A percentile compares a stretch with the other conserved stretches of the same genome.
These are phyloP conservation scores for Melaleuca quinquenervia DNA, from an alignment of 345 rosid genomes.

Conservation along the genomic window DNA sequence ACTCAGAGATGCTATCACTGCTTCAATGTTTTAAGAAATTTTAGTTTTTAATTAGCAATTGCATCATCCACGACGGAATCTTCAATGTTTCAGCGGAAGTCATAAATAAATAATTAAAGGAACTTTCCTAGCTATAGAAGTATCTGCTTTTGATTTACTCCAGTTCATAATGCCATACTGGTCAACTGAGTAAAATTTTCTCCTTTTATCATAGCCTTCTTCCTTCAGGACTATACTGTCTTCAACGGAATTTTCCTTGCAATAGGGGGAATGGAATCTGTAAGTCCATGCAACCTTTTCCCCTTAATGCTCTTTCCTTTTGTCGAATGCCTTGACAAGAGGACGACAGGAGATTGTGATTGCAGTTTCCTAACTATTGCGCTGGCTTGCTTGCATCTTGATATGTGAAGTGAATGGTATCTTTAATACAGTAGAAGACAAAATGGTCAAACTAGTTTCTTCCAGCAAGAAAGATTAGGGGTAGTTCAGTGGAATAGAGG, in stretches of 20 bases:
- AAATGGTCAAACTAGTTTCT: accelerated
- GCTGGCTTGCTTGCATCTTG: background rate
- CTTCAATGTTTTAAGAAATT: background rate
- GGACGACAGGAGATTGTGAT: background rate
- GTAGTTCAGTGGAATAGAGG: background rate
- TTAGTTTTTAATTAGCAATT: background rate
- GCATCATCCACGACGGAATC: background rate
- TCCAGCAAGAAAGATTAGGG: background rate
- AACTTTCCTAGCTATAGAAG: background rate
- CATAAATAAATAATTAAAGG: accelerated
- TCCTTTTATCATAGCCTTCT: slow-evolving; percentile 19
- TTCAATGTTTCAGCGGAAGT: background rate
- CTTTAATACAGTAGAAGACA: background rate
- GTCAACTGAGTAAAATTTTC: background rate
- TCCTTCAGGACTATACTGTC: slow-evolving; percentile 48
- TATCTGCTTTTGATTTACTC: background rate
- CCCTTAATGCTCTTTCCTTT: background rate
- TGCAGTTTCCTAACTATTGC: background rate
- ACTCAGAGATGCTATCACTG: background rate
- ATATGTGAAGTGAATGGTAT: background rate
- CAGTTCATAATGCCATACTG: background rate
- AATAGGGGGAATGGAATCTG: slow-evolving; percentile 31
- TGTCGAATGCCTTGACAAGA: background rate
- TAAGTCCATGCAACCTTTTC: slow-evolving; percentile 15
- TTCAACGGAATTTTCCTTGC: slow-evolving; percentile 58